Conservation (phyloP, 176 grass and related monocot genomes). For the Phragmites australis region DNA sequence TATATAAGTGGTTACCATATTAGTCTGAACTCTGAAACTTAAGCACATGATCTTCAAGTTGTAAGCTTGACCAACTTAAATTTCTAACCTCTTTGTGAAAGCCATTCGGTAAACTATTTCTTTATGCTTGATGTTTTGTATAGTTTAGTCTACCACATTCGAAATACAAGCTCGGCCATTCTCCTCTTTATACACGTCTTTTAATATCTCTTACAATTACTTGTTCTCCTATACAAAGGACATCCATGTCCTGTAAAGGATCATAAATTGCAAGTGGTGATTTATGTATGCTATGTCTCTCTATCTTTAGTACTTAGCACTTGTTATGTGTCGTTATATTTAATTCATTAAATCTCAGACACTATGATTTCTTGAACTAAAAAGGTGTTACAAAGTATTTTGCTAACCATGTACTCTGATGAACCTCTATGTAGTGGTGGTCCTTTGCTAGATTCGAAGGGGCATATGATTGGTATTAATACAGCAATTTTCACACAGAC, state of each 20-base stretch:
- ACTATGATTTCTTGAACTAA: neutral
- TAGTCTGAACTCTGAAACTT: neutral
- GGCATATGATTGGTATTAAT: conserved; percentile 94
- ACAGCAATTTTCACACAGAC: conserved; percentile 99
- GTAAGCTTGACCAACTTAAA: neutral
- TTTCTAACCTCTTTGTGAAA: neutral
- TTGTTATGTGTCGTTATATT: neutral
- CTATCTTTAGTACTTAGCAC: neutral
- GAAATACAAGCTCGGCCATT: conserved; percentile 5
- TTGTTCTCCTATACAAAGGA: neutral
- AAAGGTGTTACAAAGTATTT: neutral
- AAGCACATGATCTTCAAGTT: conserved; percentile 5
- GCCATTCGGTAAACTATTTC: neutral
- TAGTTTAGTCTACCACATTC: neutral
- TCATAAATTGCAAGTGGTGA: neutral
- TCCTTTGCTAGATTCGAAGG: conserved; percentile 90
- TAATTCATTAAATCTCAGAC: conserved; percentile 18
- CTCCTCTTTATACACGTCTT: neutral
- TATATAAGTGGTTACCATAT: neutral
- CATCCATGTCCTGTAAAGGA: neutral
- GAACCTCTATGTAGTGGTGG: conserved; percentile 74
- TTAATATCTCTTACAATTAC: conserved; percentile 3
- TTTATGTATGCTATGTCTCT: neutral
- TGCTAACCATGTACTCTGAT: conserved; percentile 32
- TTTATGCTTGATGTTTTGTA: conserved; percentile 5